Evolutionary conservation across 139 green algal species (phyloP), one percentile per base, ranked within the genome.

Genomic region (Picochlorum sp.): DNA sequence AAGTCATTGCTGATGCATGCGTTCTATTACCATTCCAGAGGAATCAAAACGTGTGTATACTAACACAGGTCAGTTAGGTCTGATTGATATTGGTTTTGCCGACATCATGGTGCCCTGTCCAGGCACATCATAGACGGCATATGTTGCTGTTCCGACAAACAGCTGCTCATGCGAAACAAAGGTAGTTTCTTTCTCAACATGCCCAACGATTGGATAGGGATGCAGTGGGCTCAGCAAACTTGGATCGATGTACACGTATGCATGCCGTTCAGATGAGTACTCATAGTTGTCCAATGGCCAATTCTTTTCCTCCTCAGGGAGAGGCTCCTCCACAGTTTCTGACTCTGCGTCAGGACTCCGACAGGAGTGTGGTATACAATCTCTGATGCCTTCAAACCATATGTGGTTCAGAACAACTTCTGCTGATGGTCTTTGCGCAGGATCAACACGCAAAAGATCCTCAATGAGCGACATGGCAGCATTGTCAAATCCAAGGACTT

Each of bases 391-490:
- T 5, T 49, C 23, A 28, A 77, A 41, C 64, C 64, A 77, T 5
- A 56, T 45, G 50, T 77, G 64, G 15, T 24, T 34, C 45, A 76
- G 34, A 44, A 72, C 13, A 15, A 59, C 14, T 4, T 62, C 37
- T 26, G 70, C 70, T 26, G 45, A 47, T 30, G 50, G 58, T 18
- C 71, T 49, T 21, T 71, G 65, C 0, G 71, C 71, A 14, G 71
- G 71, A 68, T 77, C 71, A 18, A 58, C 71, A 11, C 44, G 10
- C 18, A 77, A 65, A 21, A 77, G 65, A 56, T 58, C 30, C 28
- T 69, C 14, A 52, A 77, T 47, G 13, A 77, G 49, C 18, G 63
- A 44, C 18, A 47, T 45, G 5, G 65, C 49, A 3, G 16, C 24
- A 28, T 11, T 21, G 26, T 73, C 65, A 38, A 77, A 57, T 14